A percentile compares a stretch with the other conserved stretches of the same genome.
Evolutionary conservation across 1,284 basidiomycete species (phyloP).

Genomic region (Ceratobasidium sp.): DNA sequence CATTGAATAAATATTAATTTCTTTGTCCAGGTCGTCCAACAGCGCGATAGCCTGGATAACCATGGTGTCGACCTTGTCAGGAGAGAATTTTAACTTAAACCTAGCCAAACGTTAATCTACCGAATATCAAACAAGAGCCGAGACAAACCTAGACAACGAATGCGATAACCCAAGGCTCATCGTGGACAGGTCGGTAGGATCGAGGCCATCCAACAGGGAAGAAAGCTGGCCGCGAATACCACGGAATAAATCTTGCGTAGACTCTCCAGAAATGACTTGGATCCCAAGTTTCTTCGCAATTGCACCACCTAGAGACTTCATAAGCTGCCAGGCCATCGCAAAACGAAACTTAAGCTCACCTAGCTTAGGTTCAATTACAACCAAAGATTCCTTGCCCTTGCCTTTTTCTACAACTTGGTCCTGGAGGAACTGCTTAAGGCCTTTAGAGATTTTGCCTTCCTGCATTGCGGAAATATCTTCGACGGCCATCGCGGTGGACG

Average conservation of each 20-base stretch:
- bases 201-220: conserved; percentile 86
- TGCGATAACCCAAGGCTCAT: conserved; percentile 98
- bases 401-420: conserved; percentile 89
- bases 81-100: conserved; percentile 99
- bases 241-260: conserved; percentile 88
- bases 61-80: conserved; percentile 99
- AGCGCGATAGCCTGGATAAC: conserved; percentile 99
- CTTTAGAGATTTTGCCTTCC: conserved; percentile 92
- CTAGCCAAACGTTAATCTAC: conserved; percentile 58
- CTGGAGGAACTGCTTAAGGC: conserved; percentile 92
- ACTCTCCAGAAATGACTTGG: conserved; percentile 77
- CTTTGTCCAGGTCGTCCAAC: conserved; percentile 98
- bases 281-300: conserved; percentile 96
- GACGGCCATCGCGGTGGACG: conserved; percentile 97
- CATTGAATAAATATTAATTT: conserved; percentile 99
- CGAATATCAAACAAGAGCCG: conserved; percentile 14
- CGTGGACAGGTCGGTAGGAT: conserved; percentile 95
- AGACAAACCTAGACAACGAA: conserved; percentile 84
- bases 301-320: conserved; percentile 67
- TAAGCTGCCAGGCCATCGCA: conserved; percentile 28
- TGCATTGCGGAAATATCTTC: conserved; percentile 95
- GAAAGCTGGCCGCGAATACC: conserved; percentile 93
- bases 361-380: conserved; percentile 91
- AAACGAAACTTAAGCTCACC: conserved; percentile 64
- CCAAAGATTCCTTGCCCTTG: conserved; percentile 86